Base-by-base conservation (phyloP, 148 eudicot genomes). In the Cornus controversa region DNA sequence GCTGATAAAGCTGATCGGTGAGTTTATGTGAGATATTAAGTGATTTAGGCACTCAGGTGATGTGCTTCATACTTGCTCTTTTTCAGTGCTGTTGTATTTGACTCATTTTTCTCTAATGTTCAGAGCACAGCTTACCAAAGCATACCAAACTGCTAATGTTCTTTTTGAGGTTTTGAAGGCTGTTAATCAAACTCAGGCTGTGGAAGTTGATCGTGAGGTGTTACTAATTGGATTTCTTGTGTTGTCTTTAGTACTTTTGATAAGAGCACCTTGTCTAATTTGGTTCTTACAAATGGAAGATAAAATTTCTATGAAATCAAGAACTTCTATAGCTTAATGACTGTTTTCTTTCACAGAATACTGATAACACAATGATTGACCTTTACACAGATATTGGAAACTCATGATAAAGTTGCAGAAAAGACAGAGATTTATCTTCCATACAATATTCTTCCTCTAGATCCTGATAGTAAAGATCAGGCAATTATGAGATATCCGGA, bases 1-100 rank as follows among this genome's bases (percentile, higher is more conserved):
- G 98, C 99, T 67, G 98, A 93, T 80, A 93, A 93, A 87, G 97
- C 98, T 78, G 99, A 96, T 81, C 98, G 99, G 99, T 96, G 73
- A 84, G 97, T 86, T 34, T 53, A 36, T 77, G 63, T 58, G 57
- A 26, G 69, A 69, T 31, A 45, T n/a, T 4, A 9, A 25, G 29
- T 66, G 23, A 64, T 23, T 18, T 40, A 40, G 10, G 45, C 7
- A 40, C 0, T 7, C 3, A 25, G 15, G 47, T 42, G 14, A 29
- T 25, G 4, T 27, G 23, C 69, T 76, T 53, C 22, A 24, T 23
- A 66, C 27, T 66, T 66, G 40, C 27, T 42, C 66, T 16, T 60
- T 22, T 65, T 20, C 47, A 18, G 1, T 27, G 8, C 64, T 16
- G 1, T 76, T 75, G 4, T 6, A 25, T 71, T 31, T 62, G 72